Evolutionary conservation across 768 basidiomycete species (phyloP).

Genomic region (Phlegmacium glaucopus): DNA sequence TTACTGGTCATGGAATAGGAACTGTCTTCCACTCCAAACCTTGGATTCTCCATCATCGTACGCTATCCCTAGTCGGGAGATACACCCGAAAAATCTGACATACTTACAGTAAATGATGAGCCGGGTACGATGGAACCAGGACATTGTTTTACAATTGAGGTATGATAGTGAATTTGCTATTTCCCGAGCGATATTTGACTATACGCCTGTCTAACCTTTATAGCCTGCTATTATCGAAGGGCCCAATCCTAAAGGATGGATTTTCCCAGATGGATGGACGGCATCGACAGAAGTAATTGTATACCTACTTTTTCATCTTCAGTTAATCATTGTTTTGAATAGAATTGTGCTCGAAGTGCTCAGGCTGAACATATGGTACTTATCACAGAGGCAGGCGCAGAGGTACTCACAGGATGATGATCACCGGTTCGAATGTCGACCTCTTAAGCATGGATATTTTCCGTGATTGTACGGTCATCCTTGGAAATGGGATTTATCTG

Average conservation of each 20-base stretch:
- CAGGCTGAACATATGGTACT: constrained; percentile 89
- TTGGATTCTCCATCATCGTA: constrained; percentile 79
- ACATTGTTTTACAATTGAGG: constrained; percentile 93
- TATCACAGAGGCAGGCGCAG: constrained; percentile 74
- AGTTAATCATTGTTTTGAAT: not conserved
- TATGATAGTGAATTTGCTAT: constrained; percentile 18
- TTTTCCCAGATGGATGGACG: constrained; percentile 93
- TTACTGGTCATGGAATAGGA: constrained; percentile 88
- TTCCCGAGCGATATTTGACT: not conserved
- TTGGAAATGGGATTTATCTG: too few species aligned
- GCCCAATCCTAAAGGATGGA: constrained; percentile 58
- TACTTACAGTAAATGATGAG: constrained; percentile 69
- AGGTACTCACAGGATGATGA: constrained; percentile 60
- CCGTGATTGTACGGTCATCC: too few species aligned
- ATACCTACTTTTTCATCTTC: not conserved
- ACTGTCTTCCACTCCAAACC: constrained; percentile 75
- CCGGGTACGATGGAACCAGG: constrained; percentile 80
- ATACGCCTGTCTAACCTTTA: not conserved
- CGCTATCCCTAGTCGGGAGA: constrained; percentile 16
- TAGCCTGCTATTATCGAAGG: constrained; percentile 83
- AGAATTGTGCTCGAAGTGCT: constrained; percentile 81
- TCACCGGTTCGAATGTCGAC: too few species aligned
- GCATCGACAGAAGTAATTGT: constrained; percentile 72
- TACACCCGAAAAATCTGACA: not conserved
- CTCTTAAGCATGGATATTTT: too few species aligned